Evolutionary conservation across 441 rosid genomes (phyloP).

Genomic region (Populus tomentosa): DNA sequence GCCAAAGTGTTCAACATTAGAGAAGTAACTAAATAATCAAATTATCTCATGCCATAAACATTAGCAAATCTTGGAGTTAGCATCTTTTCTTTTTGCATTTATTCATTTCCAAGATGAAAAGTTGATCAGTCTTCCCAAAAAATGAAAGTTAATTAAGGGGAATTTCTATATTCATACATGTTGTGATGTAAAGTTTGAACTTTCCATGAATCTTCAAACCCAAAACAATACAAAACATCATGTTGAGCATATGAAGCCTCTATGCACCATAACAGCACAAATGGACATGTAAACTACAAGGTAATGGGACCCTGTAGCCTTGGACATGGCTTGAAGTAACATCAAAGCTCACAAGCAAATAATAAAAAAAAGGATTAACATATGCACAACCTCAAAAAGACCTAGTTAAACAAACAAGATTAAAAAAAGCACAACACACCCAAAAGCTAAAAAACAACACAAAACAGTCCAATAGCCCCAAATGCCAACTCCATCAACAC

Average conservation of each 20-base stretch:
- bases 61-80: background rate
- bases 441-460: slow-evolving; percentile 26
- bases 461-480: slow-evolving; percentile 11
- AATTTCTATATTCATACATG: background rate
- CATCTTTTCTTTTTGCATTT: background rate
- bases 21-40: background rate
- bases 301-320: slow-evolving; percentile 31
- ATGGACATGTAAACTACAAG: slow-evolving; percentile 5
- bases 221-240: slow-evolving; percentile 21
- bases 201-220: slow-evolving; percentile 20
- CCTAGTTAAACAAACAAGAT: slow-evolving; percentile 20
- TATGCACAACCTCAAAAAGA: slow-evolving; percentile 17
- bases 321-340: slow-evolving; percentile 13
- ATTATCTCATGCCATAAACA: background rate
- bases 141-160: background rate
- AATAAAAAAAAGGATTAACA: slow-evolving; percentile 19
- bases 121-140: background rate
- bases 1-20: background rate
- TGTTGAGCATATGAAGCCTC: slow-evolving; percentile 15
- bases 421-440: slow-evolving; percentile 15
- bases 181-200: slow-evolving; percentile 12
- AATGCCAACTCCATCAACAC: slow-evolving; percentile 12
- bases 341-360: slow-evolving; percentile 1
- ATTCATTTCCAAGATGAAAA: background rate
- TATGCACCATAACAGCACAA: slow-evolving; percentile 10